Evolutionary conservation across 768 basidiomycete species (phyloP), one percentile per base, ranked within the genome.

Genomic region (Trametes cingulata): DNA sequence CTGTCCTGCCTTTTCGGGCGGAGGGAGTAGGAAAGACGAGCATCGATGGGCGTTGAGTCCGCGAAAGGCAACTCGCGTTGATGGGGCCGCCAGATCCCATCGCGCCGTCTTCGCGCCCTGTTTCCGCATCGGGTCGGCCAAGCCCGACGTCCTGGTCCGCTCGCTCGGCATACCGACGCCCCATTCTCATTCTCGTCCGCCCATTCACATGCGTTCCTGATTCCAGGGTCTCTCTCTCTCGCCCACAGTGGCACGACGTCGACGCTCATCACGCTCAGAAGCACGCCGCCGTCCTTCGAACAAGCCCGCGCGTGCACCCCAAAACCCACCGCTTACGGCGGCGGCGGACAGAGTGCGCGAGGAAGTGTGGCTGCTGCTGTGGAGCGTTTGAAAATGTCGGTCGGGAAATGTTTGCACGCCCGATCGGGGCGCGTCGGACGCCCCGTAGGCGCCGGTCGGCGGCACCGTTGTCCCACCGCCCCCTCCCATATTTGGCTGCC

Each of bases 1-100:
- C 40, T 29, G 39, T 20, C 40, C 42, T 47, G n/a, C 61, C 51
- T 22, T 22, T 62, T 48, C 17, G 61, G 55, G 51, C 14, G 24
- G 19, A 20, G 35, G 15, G 7, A 1, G 27, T 8, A 45, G 33
- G 27, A 62, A 62, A 62, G 50, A 15, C 22, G 19, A n/a, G 43
- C 17, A 62, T 62, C 61, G 61, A 62, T 62, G 61, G 55, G 56
- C 61, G 61, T 62, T 62, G 61, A 62, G 61, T 62, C 55, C 45
- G 43, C 13, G 40, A 41, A 47, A 17, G 61, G 61, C 51, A 62
- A 35, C 25, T 52, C 25, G 19, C 36, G 51, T 46, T 51, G 49
- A 60, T 60, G 52, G 53, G 33, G 40, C 47, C 19, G 49, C 53
- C 50, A 54, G 60, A 61, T 61, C 60, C 15, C 47, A 61, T 61